These are phyloP conservation scores for Claviceps capensis DNA, from an alignment of 2,329 filamentous ascomycete species.

Conservation along the genomic window DNA sequence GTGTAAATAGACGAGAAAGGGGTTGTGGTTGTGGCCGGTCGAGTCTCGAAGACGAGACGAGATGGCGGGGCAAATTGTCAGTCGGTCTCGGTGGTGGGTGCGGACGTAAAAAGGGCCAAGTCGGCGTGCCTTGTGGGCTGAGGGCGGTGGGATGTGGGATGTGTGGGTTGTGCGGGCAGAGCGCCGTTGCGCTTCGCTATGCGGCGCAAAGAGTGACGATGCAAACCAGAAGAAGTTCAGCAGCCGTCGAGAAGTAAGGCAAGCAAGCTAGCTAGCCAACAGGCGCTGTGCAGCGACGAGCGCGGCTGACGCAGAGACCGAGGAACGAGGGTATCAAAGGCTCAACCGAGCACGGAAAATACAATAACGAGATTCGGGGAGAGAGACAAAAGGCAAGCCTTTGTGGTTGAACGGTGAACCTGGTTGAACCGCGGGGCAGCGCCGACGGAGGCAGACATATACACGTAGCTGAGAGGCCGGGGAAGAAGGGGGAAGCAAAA, in stretches of 20 bases:
- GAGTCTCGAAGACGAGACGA: not conserved
- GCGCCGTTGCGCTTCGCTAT: no score
- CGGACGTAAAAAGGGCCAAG: not conserved
- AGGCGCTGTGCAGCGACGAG: not conserved
- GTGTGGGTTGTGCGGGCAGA: no score
- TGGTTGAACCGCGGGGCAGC: not conserved
- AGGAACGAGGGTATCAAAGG: no score
- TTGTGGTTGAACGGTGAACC: not conserved
- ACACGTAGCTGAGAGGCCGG: not conserved
- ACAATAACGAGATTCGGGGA: not conserved
- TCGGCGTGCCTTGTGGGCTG: not conserved
- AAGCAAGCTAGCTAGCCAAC: not conserved
- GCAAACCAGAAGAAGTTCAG: no score
- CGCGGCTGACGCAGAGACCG: no score
- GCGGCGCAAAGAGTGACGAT: no score
- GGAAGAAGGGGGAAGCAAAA: not conserved
- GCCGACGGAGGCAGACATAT: not conserved
- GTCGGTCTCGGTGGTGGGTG: not conserved
- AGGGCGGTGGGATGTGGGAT: no score
- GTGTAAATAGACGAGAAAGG: not conserved
- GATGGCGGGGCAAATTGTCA: slow-evolving; percentile 6
- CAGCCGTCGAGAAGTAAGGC: not conserved
- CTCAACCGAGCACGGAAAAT: no score
- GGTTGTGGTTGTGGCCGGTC: slow-evolving; percentile 3
- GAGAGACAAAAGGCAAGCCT: not conserved